phyloP scores from a whole-genome alignment of 768 basidiomycete genomes.

The Brasilioporus rufonigricans region DNA sequence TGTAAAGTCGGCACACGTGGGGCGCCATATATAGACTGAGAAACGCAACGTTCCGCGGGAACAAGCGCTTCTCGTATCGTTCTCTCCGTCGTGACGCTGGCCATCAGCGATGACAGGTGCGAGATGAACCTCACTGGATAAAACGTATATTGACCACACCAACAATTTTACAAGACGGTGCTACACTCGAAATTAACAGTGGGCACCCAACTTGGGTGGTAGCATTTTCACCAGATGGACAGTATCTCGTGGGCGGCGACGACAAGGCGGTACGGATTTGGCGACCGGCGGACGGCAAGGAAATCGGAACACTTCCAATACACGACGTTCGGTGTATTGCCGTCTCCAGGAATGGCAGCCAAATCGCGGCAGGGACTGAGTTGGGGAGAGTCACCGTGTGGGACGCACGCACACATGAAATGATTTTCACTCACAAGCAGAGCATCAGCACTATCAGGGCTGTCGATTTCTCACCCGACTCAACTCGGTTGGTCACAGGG shows the following conservation, averaged over 20 bases:
- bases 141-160: neutral
- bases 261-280: neutral
- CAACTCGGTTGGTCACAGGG: neutral
- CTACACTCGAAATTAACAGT: neutral
- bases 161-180: neutral
- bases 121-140: neutral
- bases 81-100: no score
- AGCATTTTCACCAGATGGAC: neutral
- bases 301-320: neutral
- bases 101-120: neutral
- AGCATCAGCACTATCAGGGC: neutral
- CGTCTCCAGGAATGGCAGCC: neutral
- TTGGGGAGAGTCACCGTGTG: neutral
- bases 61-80: no score
- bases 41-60: no score
- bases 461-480: neutral
- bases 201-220: neutral
- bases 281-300: neutral
- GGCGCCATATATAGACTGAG: no score
- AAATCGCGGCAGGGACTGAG: neutral
- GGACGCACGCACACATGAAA: neutral
- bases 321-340: neutral
- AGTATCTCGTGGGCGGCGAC: neutral
- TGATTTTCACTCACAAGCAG: neutral
- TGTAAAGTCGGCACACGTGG: no score